Base-by-base conservation (phyloP, 2,329 filamentous ascomycete species). In the Penicillium sclerotiorum region DNA sequence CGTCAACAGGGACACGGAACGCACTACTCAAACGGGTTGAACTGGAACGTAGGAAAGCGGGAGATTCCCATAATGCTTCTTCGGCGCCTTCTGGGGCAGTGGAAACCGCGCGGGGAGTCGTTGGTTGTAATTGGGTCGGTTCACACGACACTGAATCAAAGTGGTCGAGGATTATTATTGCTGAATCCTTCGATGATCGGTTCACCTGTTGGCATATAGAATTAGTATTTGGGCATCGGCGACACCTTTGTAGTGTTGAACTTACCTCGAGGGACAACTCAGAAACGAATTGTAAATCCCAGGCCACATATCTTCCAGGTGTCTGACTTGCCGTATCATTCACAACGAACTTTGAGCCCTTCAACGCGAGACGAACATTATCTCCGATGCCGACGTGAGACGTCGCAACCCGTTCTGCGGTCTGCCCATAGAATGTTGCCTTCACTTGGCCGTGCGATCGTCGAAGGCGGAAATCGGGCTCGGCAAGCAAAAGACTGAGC, bases 391-490 rank as follows among this genome's bases (percentile, higher is more conserved):
- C 86, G 20, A 96, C 73, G 9, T 80, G 82, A 9, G 81, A 82
- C 41, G 81, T 80, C 7, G 85, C 83, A 32, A 95, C 78, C 15
- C 81, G 82, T 60, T 84, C 84, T 13, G 90, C 93, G 57, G 85
- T 84, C 5, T 83, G 74, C 8, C 87, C 89, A 23, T 80, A 77
- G 59, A 96, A 90, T 35, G 86, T 82, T 41, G 91, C 82, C 49
- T 91, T 86, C 18, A 96, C 84, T 71, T 96, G 90, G 11, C 93
- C 93, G 58, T 83, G 87, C 33, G 80, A 78, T 55, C 84, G 83
- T 48, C 93, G 88, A 43, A 93, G 78, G 40, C 89, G 87, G 63
- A 92, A 88, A 68, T 96, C 90, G 38, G 86, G 85, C 62, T 96
- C 92, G 38, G 89, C 89, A 27, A 97, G 81, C 17, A 95, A 81